Conservation (phyloP, 305 asterid genomes). For the Plantago coronopus region DNA sequence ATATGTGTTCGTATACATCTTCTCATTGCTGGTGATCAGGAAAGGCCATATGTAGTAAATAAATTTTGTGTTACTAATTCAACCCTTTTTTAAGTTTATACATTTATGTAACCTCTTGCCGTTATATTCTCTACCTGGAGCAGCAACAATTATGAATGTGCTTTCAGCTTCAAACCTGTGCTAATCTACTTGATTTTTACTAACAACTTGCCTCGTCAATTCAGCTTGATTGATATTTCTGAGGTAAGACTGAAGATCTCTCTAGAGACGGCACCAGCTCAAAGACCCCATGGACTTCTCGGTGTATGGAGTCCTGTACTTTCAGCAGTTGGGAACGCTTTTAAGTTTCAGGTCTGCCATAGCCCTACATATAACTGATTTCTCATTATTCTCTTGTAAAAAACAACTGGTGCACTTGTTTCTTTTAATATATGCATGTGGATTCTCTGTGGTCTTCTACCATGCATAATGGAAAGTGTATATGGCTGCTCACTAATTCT, state of each 20-base stretch:
- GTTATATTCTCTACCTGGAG: too few relatives aligned
- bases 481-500: neutral
- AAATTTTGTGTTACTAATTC: too few relatives aligned
- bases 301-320: constrained; percentile 98
- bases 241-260: constrained; percentile 83
- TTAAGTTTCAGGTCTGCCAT: constrained; percentile 73
- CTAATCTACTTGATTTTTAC: neutral
- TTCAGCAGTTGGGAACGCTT: constrained; percentile 96
- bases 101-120: too few relatives aligned
- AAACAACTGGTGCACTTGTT: neutral
- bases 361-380: constrained; percentile 18
- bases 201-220: constrained; percentile 23
- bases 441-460: neutral
- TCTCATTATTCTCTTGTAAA: neutral
- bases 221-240: constrained; percentile 92
- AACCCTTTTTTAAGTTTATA: neutral
- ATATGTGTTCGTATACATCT: neutral
- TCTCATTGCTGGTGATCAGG: too few relatives aligned
- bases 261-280: constrained; percentile 88
- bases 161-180: too few relatives aligned
- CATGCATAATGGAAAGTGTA: neutral
- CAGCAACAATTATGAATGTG: too few relatives aligned
- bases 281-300: constrained; percentile 87
- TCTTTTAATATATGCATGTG: neutral
- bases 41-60: too few relatives aligned